Evolutionary conservation across 345 rosid genomes (phyloP).

Genomic region (Lepidium sativum): DNA sequence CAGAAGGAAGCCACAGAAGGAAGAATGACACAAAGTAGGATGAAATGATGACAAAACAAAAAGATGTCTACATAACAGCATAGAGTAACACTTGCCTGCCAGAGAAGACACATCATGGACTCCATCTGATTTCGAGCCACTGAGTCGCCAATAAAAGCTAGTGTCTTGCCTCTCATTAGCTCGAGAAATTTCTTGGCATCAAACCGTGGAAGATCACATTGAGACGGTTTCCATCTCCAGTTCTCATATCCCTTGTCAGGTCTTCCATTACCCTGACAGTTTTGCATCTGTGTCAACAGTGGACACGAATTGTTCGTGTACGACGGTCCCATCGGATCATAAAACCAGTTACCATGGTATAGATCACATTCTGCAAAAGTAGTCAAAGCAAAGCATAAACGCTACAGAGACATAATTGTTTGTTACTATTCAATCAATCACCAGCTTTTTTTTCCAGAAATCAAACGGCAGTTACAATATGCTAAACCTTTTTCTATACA

Average conservation of each 20-base stretch:
- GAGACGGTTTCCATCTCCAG: conserved; percentile 92
- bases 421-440: too few species aligned
- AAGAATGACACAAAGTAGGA: not conserved
- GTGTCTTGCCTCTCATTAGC: conserved; percentile 86
- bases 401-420: too few species aligned
- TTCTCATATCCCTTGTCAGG: conserved; percentile 86
- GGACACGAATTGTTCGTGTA: conserved; percentile 97
- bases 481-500: not conserved
- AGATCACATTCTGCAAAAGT: conserved; percentile 63
- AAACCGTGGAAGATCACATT: conserved; percentile 88
- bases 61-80: too few species aligned
- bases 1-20: not conserved
- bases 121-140: conserved; percentile 99
- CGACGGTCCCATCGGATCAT: conserved; percentile 64
- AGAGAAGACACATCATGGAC: conserved; percentile 91
- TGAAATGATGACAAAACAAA: too few species aligned
- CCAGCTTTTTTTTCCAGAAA: not conserved
- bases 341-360: conserved; percentile 75
- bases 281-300: conserved; percentile 88
- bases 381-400: too few species aligned
- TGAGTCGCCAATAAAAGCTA: conserved; percentile 90
- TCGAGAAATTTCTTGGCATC: conserved; percentile 86
- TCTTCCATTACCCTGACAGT: conserved; percentile 98
- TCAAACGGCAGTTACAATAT: not conserved
- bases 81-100: conserved; percentile 66